Evolutionary conservation across 495 filamentous ascomycete species (phyloP).

Genomic region (Tuber umbilicatum): DNA sequence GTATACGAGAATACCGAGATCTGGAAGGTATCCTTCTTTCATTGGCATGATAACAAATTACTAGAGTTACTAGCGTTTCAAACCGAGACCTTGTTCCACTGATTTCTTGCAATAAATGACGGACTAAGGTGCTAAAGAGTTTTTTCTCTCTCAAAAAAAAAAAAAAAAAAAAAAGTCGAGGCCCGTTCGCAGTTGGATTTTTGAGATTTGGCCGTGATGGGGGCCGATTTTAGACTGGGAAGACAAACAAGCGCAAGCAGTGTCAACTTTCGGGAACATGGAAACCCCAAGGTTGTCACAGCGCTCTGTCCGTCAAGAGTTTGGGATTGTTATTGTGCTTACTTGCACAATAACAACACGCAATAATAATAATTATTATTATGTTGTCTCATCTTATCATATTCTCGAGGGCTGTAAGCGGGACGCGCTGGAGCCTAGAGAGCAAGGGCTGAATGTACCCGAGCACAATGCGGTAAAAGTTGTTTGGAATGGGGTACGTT

Average conservation of each 20-base stretch:
- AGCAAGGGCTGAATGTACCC: background rate
- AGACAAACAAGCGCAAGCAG: background rate
- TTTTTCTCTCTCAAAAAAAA: no score
- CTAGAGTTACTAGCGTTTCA: no score
- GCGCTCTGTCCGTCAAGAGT: background rate
- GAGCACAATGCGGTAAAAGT: background rate
- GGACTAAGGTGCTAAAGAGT: no score
- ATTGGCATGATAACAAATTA: no score
- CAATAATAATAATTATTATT: background rate
- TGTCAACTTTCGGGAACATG: background rate
- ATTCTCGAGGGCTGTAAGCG: background rate
- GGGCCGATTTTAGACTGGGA: no score
- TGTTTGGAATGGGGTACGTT: background rate
- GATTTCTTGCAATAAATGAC: no score
- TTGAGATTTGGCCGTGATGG: no score
- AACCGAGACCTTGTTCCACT: no score
- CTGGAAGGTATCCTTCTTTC: no score
- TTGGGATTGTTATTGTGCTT: background rate
- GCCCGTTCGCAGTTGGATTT: no score
- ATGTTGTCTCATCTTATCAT: background rate
- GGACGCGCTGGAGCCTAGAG: background rate
- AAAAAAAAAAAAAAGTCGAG: no score
- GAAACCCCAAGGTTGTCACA: background rate
- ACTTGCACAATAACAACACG: background rate
- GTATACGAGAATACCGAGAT: no score